Base-by-base conservation (phyloP, 2,329 filamentous ascomycete genomes). In the Epichloe typhina region DNA sequence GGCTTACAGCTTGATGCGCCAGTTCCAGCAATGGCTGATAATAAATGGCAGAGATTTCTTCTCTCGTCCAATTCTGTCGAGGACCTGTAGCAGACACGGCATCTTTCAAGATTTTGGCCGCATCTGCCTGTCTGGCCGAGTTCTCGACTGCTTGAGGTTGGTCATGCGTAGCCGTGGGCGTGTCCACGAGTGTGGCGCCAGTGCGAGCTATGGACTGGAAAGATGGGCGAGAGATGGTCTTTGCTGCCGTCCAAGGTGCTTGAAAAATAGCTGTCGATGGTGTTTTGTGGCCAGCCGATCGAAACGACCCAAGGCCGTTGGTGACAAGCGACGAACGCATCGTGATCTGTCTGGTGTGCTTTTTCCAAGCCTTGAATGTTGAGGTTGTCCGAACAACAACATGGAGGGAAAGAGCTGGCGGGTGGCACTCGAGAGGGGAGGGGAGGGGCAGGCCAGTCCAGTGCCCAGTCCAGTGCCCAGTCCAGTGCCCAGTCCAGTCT, bases 11-110 rank as follows among this genome's bases (percentile, higher is more conserved):
- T 64, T 85, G 82, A 65, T 82, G 85, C 8, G 83, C 77, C 60
- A 95, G 70, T 62, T 91, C 84, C 72, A 90, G 83, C 63, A 94
- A 71, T 15, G 88, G 86, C 47, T 83, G 84, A 62, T 90, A 79
- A 69, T 93, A 94, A 58, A 95, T 84, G 56, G 85, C 79, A 9
- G 83, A 72, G 55, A 95, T 88, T 69, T 95, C 85, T 56, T 90
- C 82, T 56, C 77, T 80, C 5, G 86, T 87, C 89, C 88, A 95
- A 65, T 83, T 77, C 60, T 82, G 83, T 47, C 87, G 75, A 12
- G 86, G 78, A 5, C 63, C 69, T 1, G 69, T 75, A 21, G 83
- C 81, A 43, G 75, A 71, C 21, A 85, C 72, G 8, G 86, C 84
- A 57, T 69, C 65, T 6, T 60, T 66, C 37, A 77, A 56, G 21